A percentile compares a stretch with the other conserved stretches of the same genome.
These are phyloP conservation scores for Elsinoe necatrix DNA, from an alignment of 2,329 filamentous ascomycete genomes.

Conservation along the genomic window DNA sequence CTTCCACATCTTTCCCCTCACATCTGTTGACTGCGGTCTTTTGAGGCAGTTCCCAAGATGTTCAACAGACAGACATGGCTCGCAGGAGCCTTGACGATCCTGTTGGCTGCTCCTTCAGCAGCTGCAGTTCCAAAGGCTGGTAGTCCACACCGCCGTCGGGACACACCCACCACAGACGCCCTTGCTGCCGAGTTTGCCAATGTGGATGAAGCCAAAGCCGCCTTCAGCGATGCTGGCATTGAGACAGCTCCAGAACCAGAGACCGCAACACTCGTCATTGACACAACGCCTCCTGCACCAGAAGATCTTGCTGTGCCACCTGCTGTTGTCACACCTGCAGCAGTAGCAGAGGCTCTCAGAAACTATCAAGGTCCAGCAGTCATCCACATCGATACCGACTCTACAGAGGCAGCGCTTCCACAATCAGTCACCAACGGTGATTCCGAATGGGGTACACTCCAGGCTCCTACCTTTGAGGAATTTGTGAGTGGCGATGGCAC, in stretches of 20 bases:
- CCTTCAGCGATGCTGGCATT: not conserved
- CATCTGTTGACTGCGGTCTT: not conserved
- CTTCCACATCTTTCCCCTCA: not conserved
- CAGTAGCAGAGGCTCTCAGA: not conserved
- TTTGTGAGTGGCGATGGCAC: slow-evolving; percentile 21
- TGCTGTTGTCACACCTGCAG: not conserved
- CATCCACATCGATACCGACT: slow-evolving; percentile 6
- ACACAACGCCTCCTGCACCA: not conserved
- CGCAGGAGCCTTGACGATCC: slow-evolving; percentile 9
- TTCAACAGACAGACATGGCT: slow-evolving; percentile 9
- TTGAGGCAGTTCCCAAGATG: not conserved
- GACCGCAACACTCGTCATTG: not conserved
- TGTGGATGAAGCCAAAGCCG: not conserved
- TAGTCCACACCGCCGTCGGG: not conserved
- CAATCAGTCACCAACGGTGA: slow-evolving; percentile 16
- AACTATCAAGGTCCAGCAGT: slow-evolving; percentile 10
- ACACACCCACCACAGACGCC: not conserved
- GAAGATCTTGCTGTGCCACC: not conserved
- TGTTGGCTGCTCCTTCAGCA: not conserved
- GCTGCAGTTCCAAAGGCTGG: not conserved
- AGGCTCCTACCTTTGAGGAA: slow-evolving; percentile 18
- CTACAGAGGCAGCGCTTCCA: slow-evolving; percentile 6
- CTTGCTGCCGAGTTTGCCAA: slow-evolving; percentile 9
- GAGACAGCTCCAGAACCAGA: not conserved
- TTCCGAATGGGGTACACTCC: slow-evolving; percentile 19